These are phyloP conservation scores for Apiotrichum sp. DNA, from an alignment of 1,284 basidiomycete genomes.

Conservation along the genomic window DNA sequence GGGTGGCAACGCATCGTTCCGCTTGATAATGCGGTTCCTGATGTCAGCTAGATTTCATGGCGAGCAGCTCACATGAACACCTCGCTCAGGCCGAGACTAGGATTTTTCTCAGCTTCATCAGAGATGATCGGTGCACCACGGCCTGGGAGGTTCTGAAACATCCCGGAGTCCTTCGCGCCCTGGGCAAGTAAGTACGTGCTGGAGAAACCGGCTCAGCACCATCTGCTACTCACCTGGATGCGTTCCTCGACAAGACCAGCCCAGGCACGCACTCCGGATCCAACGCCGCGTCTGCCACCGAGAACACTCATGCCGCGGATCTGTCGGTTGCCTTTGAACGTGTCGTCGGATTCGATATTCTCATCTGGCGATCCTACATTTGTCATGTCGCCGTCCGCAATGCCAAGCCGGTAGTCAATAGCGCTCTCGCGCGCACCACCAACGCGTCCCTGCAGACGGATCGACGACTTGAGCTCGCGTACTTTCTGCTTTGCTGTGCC, in stretches of 20 bases:
- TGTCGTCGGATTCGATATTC: slow-evolving; percentile 56
- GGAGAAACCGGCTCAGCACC: too few relatives aligned
- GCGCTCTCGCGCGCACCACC: slow-evolving; percentile 63
- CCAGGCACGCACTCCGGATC: slow-evolving; percentile 64
- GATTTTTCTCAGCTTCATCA: slow-evolving; percentile 65
- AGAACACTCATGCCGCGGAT: slow-evolving; percentile 44
- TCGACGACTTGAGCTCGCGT: slow-evolving; percentile 54
- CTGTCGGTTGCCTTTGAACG: slow-evolving; percentile 51
- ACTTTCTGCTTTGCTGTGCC: slow-evolving; percentile 54
- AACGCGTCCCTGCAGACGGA: slow-evolving; percentile 56
- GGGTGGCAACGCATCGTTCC: slow-evolving; percentile 77
- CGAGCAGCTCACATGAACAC: slow-evolving; percentile 55
- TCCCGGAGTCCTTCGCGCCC: slow-evolving; percentile 52
- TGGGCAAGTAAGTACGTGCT: slow-evolving; percentile 8
- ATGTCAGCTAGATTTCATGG: neutral
- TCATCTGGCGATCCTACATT: slow-evolving; percentile 14
- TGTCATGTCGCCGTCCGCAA: slow-evolving; percentile 50
- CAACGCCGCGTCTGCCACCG: slow-evolving; percentile 34
- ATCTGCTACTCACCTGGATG: slow-evolving; percentile 53
- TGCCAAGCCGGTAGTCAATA: slow-evolving; percentile 60
- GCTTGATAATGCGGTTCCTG: slow-evolving; percentile 74
- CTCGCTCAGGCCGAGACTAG: slow-evolving; percentile 58
- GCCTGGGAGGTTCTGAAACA: slow-evolving; percentile 67
- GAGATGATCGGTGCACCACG: slow-evolving; percentile 63
- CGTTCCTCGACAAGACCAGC: slow-evolving; percentile 66